phyloP scores from a whole-genome alignment of 1,139 yeast species.

The Suhomyces guaymorum region DNA sequence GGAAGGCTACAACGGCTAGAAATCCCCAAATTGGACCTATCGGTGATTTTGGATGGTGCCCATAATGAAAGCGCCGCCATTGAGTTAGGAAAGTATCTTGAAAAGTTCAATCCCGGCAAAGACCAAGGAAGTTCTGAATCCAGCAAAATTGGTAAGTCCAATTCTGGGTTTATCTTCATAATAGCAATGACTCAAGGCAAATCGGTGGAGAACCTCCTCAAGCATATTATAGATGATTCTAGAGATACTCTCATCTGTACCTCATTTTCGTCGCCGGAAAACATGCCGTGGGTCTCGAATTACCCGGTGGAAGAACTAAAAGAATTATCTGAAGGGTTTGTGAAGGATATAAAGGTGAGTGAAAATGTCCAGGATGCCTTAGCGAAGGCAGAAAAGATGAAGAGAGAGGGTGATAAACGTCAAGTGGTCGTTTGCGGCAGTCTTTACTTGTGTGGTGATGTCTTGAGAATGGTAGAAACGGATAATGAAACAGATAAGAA shows the following conservation, averaged over 20 bases:
- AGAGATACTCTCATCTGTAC: slow-evolving; percentile 64
- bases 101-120: too few relatives aligned
- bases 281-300: slow-evolving; percentile 89
- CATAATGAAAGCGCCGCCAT: slow-evolving; percentile 85
- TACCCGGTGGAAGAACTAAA: slow-evolving; percentile 42
- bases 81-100: slow-evolving; percentile 51
- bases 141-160: too few relatives aligned
- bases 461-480: slow-evolving; percentile 41
- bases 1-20: slow-evolving; percentile 57
- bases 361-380: slow-evolving; percentile 22
- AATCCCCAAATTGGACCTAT: slow-evolving; percentile 25
- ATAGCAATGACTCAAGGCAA: slow-evolving; percentile 80
- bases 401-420: slow-evolving; percentile 25
- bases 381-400: slow-evolving; percentile 18
- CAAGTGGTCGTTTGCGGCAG: slow-evolving; percentile 74
- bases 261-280: slow-evolving; percentile 66
- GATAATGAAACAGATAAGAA: too few relatives aligned
- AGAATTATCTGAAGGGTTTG: slow-evolving; percentile 29
- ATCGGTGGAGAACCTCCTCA: slow-evolving; percentile 51
- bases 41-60: slow-evolving; percentile 80
- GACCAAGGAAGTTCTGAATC: too few relatives aligned
- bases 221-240: slow-evolving; percentile 44
- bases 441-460: slow-evolving; percentile 71
- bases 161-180: slow-evolving; percentile 60
- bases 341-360: slow-evolving; percentile 23